phyloP scores from a whole-genome alignment of 805 yeast genomes.

The Tetrapisispora arboricola region DNA sequence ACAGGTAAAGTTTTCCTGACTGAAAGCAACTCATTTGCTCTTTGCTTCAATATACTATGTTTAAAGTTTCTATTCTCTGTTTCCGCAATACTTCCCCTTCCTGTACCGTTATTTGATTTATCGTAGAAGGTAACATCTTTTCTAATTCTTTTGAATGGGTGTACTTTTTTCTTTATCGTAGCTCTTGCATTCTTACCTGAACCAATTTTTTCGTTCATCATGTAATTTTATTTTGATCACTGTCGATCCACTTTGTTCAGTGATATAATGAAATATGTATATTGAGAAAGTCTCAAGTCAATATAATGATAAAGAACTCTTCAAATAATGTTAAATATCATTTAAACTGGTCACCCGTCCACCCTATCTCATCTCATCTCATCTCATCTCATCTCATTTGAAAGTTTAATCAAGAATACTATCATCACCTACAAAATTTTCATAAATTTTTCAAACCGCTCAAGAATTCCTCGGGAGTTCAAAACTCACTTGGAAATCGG shows the following conservation, averaged over 20 bases:
- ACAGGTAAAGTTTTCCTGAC: constrained; percentile 62
- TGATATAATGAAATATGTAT: too few relatives aligned
- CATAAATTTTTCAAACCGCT: background rate
- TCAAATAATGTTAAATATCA: too few relatives aligned
- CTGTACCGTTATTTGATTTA: constrained; percentile 22
- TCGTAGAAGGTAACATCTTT: background rate
- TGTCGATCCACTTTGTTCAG: background rate
- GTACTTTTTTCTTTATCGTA: constrained; percentile 2
- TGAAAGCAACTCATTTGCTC: constrained; percentile 37
- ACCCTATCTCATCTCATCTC: constrained; percentile 1
- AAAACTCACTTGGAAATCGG: too few relatives aligned
- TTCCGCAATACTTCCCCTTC: constrained; percentile 11
- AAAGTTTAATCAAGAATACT: too few relatives aligned
- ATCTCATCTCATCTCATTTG: constrained; percentile 13
- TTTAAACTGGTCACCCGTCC: background rate
- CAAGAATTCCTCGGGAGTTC: too few relatives aligned
- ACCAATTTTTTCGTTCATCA: background rate
- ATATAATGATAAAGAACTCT: too few relatives aligned
- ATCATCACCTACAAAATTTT: constrained; percentile 2
- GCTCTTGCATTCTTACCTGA: background rate
- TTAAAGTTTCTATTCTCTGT: constrained; percentile 10
- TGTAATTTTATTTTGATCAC: background rate
- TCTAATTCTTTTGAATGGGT: constrained; percentile 12
- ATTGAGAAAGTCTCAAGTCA: too few relatives aligned
- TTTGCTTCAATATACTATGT: constrained; percentile 25